A percentile compares a stretch with the other conserved stretches of the same genome.
Conservation (phyloP, 2,329 filamentous ascomycete species). For the Ophiostoma angusticollis region DNA sequence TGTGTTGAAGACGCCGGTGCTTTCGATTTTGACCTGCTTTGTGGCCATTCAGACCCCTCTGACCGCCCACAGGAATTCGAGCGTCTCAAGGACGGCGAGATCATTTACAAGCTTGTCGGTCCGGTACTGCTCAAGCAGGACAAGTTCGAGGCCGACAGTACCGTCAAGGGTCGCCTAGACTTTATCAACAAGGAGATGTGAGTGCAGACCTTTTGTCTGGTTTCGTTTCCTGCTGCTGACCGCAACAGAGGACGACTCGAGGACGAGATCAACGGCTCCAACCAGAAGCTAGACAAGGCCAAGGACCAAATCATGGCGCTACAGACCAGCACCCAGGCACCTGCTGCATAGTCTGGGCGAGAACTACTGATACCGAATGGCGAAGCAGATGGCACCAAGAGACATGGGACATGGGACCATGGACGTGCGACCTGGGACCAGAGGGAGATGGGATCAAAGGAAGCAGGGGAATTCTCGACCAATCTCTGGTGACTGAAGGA, state of each 20-base stretch:
- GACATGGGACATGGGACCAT: no score
- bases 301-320: conserved; percentile 46
- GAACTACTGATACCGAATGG: no score
- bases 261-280: conserved; percentile 39
- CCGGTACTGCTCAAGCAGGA: conserved; percentile 93
- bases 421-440: no score
- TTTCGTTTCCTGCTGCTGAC: background rate
- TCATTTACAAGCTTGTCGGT: conserved; percentile 91
- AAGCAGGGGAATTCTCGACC: no score
- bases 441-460: no score
- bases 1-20: no score
- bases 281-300: conserved; percentile 45
- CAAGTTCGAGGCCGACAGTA: conserved; percentile 75
- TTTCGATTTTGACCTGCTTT: no score
- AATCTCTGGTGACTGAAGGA: no score
- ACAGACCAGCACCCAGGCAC: conserved; percentile 38
- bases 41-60: no score
- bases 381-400: no score
- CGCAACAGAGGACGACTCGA: conserved; percentile 26
- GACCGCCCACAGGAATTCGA: conserved; percentile 68
- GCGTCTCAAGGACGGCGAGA: conserved; percentile 63
- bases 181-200: conserved; percentile 93
- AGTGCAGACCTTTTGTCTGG: background rate
- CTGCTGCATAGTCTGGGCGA: no score
- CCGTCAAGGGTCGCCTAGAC: conserved; percentile 79